Conservation (phyloP, 306 rosid genomes). For the Acmispon strigosus region DNA sequence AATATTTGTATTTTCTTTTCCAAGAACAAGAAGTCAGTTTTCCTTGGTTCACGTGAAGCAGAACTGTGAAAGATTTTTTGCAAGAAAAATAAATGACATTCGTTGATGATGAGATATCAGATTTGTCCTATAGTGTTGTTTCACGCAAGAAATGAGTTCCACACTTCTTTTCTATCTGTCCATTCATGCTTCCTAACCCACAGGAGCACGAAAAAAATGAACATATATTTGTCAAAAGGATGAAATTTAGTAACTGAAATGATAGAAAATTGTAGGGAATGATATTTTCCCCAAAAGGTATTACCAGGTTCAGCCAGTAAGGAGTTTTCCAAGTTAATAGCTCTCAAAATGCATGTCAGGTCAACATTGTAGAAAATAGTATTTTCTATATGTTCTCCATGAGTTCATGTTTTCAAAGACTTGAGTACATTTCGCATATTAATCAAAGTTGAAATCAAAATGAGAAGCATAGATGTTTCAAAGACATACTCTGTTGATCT, state of each 20-base stretch:
- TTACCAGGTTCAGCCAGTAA: background rate
- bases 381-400: background rate
- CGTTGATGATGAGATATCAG: background rate
- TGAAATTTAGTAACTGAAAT: background rate
- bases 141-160: background rate
- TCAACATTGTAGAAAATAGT: background rate
- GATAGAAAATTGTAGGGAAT: background rate
- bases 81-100: background rate
- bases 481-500: slow-evolving; percentile 82
- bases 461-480: slow-evolving; percentile 14
- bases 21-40: background rate
- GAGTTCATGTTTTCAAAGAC: background rate
- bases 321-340: background rate
- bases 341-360: background rate
- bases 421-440: background rate
- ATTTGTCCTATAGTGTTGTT: background rate
- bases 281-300: too few species aligned
- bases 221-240: background rate
- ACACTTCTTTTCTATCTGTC: background rate
- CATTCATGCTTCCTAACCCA: background rate
- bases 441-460: slow-evolving; percentile 16
- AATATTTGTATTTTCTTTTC: background rate
- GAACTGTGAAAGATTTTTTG: background rate
- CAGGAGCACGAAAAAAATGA: background rate
- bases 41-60: background rate